These are phyloP conservation scores for Boletus vermiculosoides DNA, from an alignment of 768 basidiomycete genomes.

Conservation along the genomic window DNA sequence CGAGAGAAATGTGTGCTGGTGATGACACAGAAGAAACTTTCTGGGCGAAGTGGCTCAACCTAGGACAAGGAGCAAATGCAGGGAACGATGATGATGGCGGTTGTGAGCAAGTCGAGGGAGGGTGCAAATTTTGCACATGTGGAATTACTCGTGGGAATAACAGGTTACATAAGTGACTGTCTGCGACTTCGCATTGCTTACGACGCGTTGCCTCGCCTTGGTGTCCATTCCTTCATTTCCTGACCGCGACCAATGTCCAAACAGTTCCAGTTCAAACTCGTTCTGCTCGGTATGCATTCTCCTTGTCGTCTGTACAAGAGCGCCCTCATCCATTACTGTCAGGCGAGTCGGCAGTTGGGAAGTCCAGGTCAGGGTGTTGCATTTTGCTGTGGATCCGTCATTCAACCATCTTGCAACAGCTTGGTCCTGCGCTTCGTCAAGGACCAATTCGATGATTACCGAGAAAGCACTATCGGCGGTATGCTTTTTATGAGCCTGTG, in stretches of 20 bases:
- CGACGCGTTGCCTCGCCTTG: not conserved
- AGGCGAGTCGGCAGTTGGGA: conserved; percentile 98
- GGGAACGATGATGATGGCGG: conserved; percentile 39
- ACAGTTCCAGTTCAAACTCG: conserved; percentile 94
- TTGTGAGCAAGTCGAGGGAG: conserved; percentile 24
- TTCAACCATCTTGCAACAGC: conserved; percentile 42
- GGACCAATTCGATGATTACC: conserved; percentile 93
- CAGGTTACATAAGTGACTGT: conserved; percentile 23
- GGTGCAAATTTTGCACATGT: conserved; percentile 36
- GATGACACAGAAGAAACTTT: conserved; percentile 22
- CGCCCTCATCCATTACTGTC: conserved; percentile 14
- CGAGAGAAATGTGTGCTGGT: conserved; percentile 18
- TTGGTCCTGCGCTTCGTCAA: conserved; percentile 95
- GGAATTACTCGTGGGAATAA: conserved; percentile 24
- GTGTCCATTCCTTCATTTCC: conserved; percentile 18
- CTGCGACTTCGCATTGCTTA: conserved; percentile 1
- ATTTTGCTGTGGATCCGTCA: conserved; percentile 22
- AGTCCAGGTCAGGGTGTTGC: conserved; percentile 66
- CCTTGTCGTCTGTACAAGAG: not conserved
- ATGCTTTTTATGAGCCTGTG: conserved; percentile 2
- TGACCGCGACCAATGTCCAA: conserved; percentile 69
- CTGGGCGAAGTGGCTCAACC: conserved; percentile 26
- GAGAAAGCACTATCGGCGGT: conserved; percentile 95
- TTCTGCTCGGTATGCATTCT: conserved; percentile 71
- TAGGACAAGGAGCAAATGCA: conserved; percentile 22